Percentiles rank a stretch among this genome's conserved stretches.
Evolutionary conservation across 2,329 filamentous ascomycete species (phyloP).

Genomic region (Penicillium occitanis): DNA sequence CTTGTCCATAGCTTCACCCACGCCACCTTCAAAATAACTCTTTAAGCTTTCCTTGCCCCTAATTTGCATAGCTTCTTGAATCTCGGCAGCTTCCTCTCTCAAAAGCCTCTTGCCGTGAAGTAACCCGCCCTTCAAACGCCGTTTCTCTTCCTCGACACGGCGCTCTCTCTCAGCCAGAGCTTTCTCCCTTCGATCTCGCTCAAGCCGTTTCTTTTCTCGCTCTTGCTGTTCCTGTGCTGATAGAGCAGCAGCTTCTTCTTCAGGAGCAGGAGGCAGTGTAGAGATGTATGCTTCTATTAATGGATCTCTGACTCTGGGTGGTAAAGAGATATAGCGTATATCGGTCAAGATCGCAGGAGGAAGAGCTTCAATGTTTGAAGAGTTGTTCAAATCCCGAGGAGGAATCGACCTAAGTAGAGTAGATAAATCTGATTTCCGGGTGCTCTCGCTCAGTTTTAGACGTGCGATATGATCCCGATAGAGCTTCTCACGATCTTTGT

Average conservation of each 20-base stretch:
- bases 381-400: slow-evolving; percentile 41
- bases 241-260: slow-evolving; percentile 30
- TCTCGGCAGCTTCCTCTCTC: slow-evolving; percentile 45
- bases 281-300: slow-evolving; percentile 47
- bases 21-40: slow-evolving; percentile 37
- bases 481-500: slow-evolving; percentile 51
- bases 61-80: slow-evolving; percentile 46
- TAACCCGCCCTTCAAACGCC: slow-evolving; percentile 41
- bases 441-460: slow-evolving; percentile 48
- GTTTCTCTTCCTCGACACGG: slow-evolving; percentile 45
- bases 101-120: slow-evolving; percentile 44
- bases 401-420: slow-evolving; percentile 46
- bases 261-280: slow-evolving; percentile 42
- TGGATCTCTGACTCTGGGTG: slow-evolving; percentile 39
- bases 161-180: slow-evolving; percentile 46
- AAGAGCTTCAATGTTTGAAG: slow-evolving; percentile 41
- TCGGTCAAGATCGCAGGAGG: slow-evolving; percentile 45
- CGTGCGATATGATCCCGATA: slow-evolving; percentile 50
- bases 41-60: slow-evolving; percentile 42
- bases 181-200: slow-evolving; percentile 46
- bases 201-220: slow-evolving; percentile 37
- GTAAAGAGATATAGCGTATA: slow-evolving; percentile 45
- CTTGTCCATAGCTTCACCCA: slow-evolving; percentile 18
- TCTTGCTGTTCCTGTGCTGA: slow-evolving; percentile 41
- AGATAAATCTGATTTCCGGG: slow-evolving; percentile 48